phyloP scores from a whole-genome alignment of 1,284 basidiomycete genomes.

The Chondrostereum purpureum region DNA sequence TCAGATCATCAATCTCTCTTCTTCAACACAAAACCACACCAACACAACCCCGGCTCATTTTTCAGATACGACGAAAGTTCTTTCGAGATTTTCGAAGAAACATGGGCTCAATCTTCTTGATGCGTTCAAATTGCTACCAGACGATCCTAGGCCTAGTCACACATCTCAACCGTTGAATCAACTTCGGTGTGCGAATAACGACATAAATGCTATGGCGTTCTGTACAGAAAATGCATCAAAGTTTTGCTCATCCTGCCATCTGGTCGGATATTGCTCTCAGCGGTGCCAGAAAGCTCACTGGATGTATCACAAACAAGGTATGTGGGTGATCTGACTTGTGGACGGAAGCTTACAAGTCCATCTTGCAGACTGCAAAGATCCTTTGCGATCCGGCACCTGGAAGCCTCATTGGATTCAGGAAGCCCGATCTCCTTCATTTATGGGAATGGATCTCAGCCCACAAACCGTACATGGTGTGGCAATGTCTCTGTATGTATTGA shows the following conservation, averaged over 20 bases:
- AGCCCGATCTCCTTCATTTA: neutral
- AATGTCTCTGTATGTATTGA: neutral
- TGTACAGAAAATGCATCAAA: neutral
- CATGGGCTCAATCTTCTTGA: neutral
- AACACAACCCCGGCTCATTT: neutral
- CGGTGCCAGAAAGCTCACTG: constrained; percentile 1
- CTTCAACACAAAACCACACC: neutral
- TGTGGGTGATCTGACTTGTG: neutral
- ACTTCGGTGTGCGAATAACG: constrained; percentile 2
- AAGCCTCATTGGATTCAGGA: neutral
- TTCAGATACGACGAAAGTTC: neutral
- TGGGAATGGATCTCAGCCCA: neutral
- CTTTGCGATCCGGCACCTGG: neutral
- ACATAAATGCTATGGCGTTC: neutral
- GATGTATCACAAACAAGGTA: constrained; percentile 1
- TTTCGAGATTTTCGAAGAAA: neutral
- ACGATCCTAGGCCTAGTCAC: neutral
- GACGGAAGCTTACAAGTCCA: neutral
- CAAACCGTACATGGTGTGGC: neutral
- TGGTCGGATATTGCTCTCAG: constrained; percentile 2
- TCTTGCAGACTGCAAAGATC: neutral
- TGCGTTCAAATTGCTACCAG: neutral
- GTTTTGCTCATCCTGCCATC: neutral
- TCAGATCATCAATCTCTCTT: neutral
- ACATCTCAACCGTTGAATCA: neutral